Percentiles rank a stretch among this genome's conserved stretches.
Conservation (phyloP, 805 yeast species). For the Nakazawaea ishiwadae region DNA sequence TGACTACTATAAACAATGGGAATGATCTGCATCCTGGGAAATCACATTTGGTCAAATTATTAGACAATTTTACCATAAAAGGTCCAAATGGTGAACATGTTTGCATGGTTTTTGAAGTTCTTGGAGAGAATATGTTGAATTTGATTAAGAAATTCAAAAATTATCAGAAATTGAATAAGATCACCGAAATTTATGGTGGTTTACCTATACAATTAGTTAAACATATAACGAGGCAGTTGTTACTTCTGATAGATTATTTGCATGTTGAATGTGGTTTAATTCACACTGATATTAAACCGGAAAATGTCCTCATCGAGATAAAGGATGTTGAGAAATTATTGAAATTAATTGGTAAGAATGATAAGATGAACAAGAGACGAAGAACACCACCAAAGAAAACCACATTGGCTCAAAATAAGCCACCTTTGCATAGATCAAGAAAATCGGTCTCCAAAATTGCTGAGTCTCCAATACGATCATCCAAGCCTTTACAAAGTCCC, state of each 20-base stretch:
- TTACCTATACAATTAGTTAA: conserved; percentile 50
- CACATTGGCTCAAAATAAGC: not conserved
- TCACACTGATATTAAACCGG: conserved; percentile 76
- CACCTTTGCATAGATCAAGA: conserved; percentile 18
- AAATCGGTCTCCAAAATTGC: conserved; percentile 7
- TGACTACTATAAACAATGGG: conserved; percentile 29
- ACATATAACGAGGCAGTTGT: conserved; percentile 51
- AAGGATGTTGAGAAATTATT: conserved; percentile 50
- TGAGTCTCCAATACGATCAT: conserved; percentile 32
- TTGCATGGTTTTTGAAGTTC: conserved; percentile 62
- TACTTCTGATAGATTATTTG: conserved; percentile 51
- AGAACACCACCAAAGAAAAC: not conserved
- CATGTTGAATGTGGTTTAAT: conserved; percentile 61
- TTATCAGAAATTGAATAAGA: conserved; percentile 26
- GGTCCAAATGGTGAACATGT: conserved; percentile 66
- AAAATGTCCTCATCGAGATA: conserved; percentile 56
- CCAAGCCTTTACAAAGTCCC: conserved; percentile 47
- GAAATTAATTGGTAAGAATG: conserved; percentile 31
- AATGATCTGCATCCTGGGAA: conserved; percentile 44
- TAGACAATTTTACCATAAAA: conserved; percentile 49
- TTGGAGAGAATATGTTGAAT: conserved; percentile 56
- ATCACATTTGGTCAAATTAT: conserved; percentile 44
- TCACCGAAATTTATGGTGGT: conserved; percentile 42
- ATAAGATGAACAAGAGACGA: conserved; percentile 13
- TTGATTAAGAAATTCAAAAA: conserved; percentile 43